A percentile compares a stretch with the other conserved stretches of the same genome.
Evolutionary conservation across 257 asterid species (phyloP).

Genomic region (Solanum verrucosum): DNA sequence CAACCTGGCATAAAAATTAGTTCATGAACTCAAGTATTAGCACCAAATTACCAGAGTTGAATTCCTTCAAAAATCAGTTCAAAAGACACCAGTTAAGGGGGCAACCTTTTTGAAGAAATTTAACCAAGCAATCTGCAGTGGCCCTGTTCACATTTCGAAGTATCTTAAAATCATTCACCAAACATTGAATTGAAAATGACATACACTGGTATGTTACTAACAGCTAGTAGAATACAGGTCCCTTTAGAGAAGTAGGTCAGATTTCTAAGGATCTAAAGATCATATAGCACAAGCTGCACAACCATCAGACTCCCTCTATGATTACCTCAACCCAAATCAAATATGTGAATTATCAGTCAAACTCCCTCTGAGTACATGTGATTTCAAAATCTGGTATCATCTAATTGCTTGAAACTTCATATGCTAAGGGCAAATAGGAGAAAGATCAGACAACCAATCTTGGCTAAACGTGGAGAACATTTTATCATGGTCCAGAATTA

Average conservation of each 20-base stretch:
- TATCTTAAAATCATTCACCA: background rate
- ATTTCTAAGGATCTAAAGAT: background rate
- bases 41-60: background rate
- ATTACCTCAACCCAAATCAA: background rate
- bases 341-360: background rate
- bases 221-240: background rate
- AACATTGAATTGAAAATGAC: background rate
- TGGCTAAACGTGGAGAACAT: background rate
- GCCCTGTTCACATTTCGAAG: constrained; percentile 33
- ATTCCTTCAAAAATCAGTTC: background rate
- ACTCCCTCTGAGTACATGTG: background rate
- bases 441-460: background rate
- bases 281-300: background rate
- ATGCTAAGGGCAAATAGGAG: background rate
- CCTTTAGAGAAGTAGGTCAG: background rate
- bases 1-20: constrained; percentile 27
- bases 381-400: background rate
- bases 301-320: background rate
- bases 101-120: constrained; percentile 54
- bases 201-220: background rate
- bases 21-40: background rate
- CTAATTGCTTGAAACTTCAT: background rate
- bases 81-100: background rate
- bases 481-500: background rate
- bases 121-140: constrained; percentile 58